Base-by-base conservation (phyloP, 1,284 basidiomycete genomes). In the Ustilago shanxiensis region DNA sequence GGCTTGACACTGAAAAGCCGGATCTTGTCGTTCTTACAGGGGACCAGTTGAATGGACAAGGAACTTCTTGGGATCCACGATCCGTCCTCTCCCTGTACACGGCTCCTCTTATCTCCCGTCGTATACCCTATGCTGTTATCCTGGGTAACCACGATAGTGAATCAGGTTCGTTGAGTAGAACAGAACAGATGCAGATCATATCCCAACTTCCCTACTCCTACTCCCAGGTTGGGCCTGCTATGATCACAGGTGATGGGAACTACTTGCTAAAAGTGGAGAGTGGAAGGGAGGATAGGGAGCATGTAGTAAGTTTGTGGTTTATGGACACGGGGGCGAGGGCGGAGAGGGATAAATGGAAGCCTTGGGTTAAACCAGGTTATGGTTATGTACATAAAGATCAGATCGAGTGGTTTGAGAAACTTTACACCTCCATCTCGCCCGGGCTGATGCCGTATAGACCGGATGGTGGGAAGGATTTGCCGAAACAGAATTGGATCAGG, bases 281-380 rank as follows among this genome's bases (percentile, higher is more conserved):
- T 47, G 78, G 65, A 1, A 57, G 47, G 61, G 62, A 41, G 45
- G 60, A 68, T n/a, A 91, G 90, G 84, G 94, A 91, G 1, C 93
- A 95, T 74, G 88, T 97, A 10, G 89, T 96, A 66, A 95, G 93
- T 0, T 86, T 98, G 3, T 98, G 98, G 87, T 94, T 98, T 88
- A 88, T 98, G 70, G 95, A 98, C 86, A 95, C 95, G 1, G 93
- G 94, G 20, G 88, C 91, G 0, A 20, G 71, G 18, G 74, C 77
- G 2, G 65, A 66, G 13, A 71, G 64, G 53, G 61, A 73, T 14
- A 24, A 29, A n/a, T 69, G 69, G 78, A 72, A 69, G 28, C 79
- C 77, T 13, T 78, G 72, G 75, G 41, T 60, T n/a, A 70, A 57
- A 39, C 60, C 70, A 1, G 72, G 75, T 6, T 85, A 85, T 52